Base-by-base conservation (phyloP, 352 stramenopile genomes). In the Saprolegnia parasitica region DNA sequence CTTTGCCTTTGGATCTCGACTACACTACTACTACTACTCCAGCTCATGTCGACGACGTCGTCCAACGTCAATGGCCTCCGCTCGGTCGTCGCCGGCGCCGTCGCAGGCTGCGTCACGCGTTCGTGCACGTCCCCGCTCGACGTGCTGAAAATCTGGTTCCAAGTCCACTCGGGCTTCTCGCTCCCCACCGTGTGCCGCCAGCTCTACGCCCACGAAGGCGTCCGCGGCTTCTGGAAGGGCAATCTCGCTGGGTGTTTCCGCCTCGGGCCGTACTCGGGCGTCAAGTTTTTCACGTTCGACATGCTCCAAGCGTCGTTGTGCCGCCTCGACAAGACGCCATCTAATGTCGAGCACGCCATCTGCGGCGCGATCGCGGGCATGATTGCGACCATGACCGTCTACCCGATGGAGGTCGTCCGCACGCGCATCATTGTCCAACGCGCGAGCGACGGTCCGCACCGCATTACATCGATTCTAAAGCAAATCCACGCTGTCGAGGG, bases 101-200 rank as follows among this genome's bases (percentile, higher is more conserved):
- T 93, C 65, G 84, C 85, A 20, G 85, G 85, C 42, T 91, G 83
- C 72, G 82, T 93, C 66, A 91, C 85, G 46, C 83, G 85, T 68
- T 89, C 85, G 4, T 91, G 81, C 77, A 93, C 85, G 57, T 91
- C 85, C 21, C 85, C 85, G 9, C 73, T 93, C 23, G 85, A 93
- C 62, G 84, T 91, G 74, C 79, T 93, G 63, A 91, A 91, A 77
- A 91, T 93, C 73, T 72, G 89, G 20, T 87, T 91, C 58, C 85
- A 93, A 71, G 81, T 93, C 11, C 87, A 88, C 68, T 20, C 20
- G n/a, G 29, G 15, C n/a, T 0, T 9, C 11, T 52, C 58, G 0
- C 29, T 67, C 24, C 58, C 15, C 26, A 11, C 54, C 21, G 29
- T 18, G 18, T 13, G 6, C 23, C 18, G 32, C 21, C 58, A 56